Evolutionary conservation across 1,139 yeast species (phyloP), one percentile per base, ranked within the genome.

Genomic region (Zygoascus sp.): DNA sequence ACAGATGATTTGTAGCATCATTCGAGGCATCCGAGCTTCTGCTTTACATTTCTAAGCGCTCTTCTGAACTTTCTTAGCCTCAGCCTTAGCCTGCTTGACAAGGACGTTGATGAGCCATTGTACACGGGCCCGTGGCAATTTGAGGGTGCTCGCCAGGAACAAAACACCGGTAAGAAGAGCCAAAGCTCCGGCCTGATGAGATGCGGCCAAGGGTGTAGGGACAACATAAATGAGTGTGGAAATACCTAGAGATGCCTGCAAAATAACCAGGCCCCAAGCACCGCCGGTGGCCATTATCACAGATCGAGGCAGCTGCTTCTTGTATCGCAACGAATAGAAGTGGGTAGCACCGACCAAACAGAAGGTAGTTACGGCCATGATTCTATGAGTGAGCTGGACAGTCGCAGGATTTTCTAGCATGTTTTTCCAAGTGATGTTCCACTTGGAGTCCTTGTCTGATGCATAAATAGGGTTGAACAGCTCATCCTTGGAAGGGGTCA

Each of bases 111-210:
- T 28, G n/a, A 61, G 51, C 37, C 50, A 47, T 25, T 52, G 53
- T 28, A 62, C 43, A 30, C 59, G 57, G 7, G 58, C 46, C 42
- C 94, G 77, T 32, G 97, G 96, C 56, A 74, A 76, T 57, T 83
- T 79, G 56, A 92, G 72, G 51, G 80, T 76, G 27, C 88, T 79
- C 17, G 83, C 78, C 53, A 86, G 76, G 2, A 88, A 73, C 53
- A 92, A 72, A 21, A 88, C 77, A 11, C 85, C 75, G 0, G 98
- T 92, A 58, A 94, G 73, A 47, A 94, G 74, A 0, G 95, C 95
- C 60, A 94, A 71, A 0, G 97, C 96, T 54, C 98, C 97, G 11
- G 97, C 97, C 70, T 94, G 99, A 65, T 94, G 99, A 6, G 90
- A 79, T 7, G 97, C 95, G 1, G 96, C 99, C 44, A 92, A 68